Conservation (phyloP, 352 stramenopile genomes). For the Blastocystis sp. region DNA sequence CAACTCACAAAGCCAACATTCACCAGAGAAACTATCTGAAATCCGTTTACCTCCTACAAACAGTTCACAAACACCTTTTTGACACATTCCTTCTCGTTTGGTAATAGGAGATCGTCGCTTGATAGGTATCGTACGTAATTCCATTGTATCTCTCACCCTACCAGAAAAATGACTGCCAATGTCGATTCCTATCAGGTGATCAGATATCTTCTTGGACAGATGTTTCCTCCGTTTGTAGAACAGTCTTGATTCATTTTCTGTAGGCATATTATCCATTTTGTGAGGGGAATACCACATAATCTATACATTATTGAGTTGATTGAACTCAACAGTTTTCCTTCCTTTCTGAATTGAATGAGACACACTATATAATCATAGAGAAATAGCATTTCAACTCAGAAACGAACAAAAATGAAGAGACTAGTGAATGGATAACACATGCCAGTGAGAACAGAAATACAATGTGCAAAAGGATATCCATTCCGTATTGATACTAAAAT, state of each 20-base stretch:
- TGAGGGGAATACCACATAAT: not conserved
- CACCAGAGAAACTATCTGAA: too few relatives aligned
- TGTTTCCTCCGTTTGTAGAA: not conserved
- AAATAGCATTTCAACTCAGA: not conserved
- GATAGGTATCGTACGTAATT: too few relatives aligned
- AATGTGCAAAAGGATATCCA: not conserved
- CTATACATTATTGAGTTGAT: not conserved
- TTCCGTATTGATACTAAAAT: not conserved
- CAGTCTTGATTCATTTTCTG: not conserved
- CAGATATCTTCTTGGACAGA: not conserved
- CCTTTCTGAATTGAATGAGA: too few relatives aligned
- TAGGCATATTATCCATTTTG: not conserved
- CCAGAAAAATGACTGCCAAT: too few relatives aligned
- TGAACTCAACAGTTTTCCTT: not conserved
- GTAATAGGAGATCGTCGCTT: too few relatives aligned
- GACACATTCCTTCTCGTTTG: not conserved
- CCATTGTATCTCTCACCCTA: too few relatives aligned
- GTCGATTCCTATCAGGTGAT: not conserved
- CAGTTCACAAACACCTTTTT: not conserved
- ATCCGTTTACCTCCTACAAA: not conserved
- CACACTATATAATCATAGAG: too few relatives aligned
- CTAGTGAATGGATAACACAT: not conserved
- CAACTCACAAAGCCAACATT: not conserved
- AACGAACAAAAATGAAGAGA: not conserved
- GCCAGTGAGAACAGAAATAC: conserved; percentile 12